Evolutionary conservation across 352 stramenopile genomes (phyloP), one percentile per base, ranked within the genome.

Genomic region (Peronosclerospora sorghi): DNA sequence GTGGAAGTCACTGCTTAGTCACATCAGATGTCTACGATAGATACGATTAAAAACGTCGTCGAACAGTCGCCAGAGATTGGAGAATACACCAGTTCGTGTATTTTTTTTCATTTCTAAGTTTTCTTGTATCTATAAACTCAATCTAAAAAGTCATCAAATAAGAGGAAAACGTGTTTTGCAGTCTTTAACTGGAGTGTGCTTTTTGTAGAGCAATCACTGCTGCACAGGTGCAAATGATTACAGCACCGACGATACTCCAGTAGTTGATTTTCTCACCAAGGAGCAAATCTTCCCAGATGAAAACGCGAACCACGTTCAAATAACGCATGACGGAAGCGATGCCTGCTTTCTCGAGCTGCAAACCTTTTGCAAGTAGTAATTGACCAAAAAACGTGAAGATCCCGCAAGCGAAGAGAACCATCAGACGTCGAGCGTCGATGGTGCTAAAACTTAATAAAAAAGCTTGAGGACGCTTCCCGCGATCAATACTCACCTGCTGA

Each of bases 291-390:
- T 90, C 75, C 72, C 74, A 88, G 38, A 91, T 60, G 48, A 91
- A 91, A 5, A 86, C 72, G 48, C 64, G 87, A 17, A 88, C 75
- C 6, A 91, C 75, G 41, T 88, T 75, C 18, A 88, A 38, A 50
- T 87, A 87, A 27, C 78, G 78, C 78, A 88, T 86, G 40, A 88
- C 71, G 8, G 73, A 87, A 9, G 78, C 78, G 18, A 86, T 80
- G 9, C 75, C 75, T 12, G 73, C 72, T 30, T 88, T 91, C 35
- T 87, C 78, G 5, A 86, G 59, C 51, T 91, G 78, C 39, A 91
- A 88, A 6, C 78, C 78, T 32, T 82, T 78, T 1, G 78, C 88
- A 12, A 91, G 59, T 32, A 83, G 56, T 37, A 86, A 32, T 32
- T 87, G 75, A 1, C 73, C 74, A 4, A 79, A 21, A 17, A 83